phyloP scores from a whole-genome alignment of 2,329 filamentous ascomycete species.

The Aspergillus ruber region DNA sequence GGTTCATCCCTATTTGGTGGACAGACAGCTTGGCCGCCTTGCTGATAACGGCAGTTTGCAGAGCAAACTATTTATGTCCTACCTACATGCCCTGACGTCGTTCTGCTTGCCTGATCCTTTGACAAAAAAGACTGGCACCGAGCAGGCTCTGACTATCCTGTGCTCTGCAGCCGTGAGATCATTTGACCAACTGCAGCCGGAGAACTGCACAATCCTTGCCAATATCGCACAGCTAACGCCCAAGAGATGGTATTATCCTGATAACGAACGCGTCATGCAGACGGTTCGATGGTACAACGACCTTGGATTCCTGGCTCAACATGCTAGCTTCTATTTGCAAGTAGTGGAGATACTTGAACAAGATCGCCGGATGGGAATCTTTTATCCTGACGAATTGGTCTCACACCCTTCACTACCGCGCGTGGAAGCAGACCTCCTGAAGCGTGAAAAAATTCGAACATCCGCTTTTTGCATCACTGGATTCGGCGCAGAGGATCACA shows the following conservation, averaged over 20 bases:
- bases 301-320: constrained; percentile 41
- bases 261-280: constrained; percentile 40
- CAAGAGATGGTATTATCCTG: constrained; percentile 37
- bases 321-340: constrained; percentile 35
- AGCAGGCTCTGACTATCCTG: constrained; percentile 23
- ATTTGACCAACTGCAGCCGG: constrained; percentile 33
- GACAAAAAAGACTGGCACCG: constrained; percentile 24
- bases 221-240: constrained; percentile 42
- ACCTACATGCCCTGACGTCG: constrained; percentile 34
- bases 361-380: constrained; percentile 21
- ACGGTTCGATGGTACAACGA: constrained; percentile 36
- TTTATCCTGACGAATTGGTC: constrained; percentile 16
- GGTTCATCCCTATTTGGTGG: constrained; percentile 45
- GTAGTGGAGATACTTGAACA: constrained; percentile 35
- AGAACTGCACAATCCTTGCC: constrained; percentile 30
- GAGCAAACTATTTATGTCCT: constrained; percentile 41
- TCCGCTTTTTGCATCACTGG: constrained; percentile 24
- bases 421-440: constrained; percentile 11
- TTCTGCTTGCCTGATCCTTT: constrained; percentile 28
- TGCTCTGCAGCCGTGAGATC: constrained; percentile 46
- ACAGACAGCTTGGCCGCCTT: constrained; percentile 46
- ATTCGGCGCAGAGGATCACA: constrained; percentile 37
- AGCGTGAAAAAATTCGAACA: constrained; percentile 24
- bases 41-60: constrained; percentile 45
- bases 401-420: constrained; percentile 1